phyloP scores from a whole-genome alignment of 495 filamentous ascomycete species.

The Xeromyces bisporus region DNA sequence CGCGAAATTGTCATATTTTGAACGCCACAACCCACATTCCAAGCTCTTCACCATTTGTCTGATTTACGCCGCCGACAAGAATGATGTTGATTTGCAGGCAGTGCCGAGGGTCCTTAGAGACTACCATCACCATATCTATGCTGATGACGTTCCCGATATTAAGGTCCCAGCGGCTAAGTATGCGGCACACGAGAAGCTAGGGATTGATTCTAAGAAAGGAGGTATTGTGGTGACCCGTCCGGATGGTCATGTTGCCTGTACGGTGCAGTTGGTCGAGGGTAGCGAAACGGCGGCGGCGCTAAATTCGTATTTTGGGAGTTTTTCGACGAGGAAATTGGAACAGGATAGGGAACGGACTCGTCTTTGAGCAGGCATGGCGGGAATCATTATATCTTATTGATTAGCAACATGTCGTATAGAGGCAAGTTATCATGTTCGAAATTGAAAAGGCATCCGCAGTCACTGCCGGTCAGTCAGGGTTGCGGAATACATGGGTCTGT shows the following conservation, averaged over 20 bases:
- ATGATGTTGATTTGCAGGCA: constrained; percentile 44
- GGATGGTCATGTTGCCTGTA: constrained; percentile 71
- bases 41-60: constrained; percentile 63
- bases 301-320: constrained; percentile 63
- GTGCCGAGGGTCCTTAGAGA: constrained; percentile 51
- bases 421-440: too few species aligned
- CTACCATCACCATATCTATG: constrained; percentile 72
- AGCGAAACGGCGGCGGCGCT: constrained; percentile 64
- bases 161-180: constrained; percentile 49
- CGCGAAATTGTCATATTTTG: constrained; percentile 50
- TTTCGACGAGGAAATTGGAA: constrained; percentile 30
- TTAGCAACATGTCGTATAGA: too few species aligned
- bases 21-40: constrained; percentile 67
- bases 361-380: too few species aligned
- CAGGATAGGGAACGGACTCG: constrained; percentile 25
- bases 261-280: constrained; percentile 55
- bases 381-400: too few species aligned
- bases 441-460: too few species aligned
- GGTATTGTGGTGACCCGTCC: constrained; percentile 69
- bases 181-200: constrained; percentile 75
- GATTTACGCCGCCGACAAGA: constrained; percentile 47
- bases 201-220: constrained; percentile 52
- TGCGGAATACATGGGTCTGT: too few species aligned
- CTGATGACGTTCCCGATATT: constrained; percentile 65
- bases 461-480: too few species aligned